Conservation (phyloP, 2,329 filamentous ascomycete genomes). For the Cadophora sp. region DNA sequence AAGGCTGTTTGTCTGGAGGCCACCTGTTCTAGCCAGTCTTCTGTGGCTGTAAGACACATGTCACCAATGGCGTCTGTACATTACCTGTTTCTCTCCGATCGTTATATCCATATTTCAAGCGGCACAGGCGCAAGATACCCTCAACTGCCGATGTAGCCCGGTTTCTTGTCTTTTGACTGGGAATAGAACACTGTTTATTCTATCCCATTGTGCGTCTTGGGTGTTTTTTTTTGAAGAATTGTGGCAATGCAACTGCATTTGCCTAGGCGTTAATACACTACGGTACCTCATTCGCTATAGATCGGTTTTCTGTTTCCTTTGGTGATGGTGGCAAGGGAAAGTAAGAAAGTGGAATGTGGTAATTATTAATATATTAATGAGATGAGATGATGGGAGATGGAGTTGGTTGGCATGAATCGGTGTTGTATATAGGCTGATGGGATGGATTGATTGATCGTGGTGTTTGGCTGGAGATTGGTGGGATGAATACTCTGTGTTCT, state of each 20-base stretch:
- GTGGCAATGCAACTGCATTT: constrained; percentile 17
- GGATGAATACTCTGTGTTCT: background rate
- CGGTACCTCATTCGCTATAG: constrained; percentile 33
- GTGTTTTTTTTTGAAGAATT: constrained; percentile 14
- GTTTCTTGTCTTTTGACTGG: constrained; percentile 11
- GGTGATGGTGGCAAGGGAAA: constrained; percentile 1
- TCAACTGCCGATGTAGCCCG: constrained; percentile 28
- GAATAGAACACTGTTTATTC: constrained; percentile 8
- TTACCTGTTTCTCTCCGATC: constrained; percentile 30
- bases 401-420: constrained; percentile 1
- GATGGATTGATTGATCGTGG: constrained; percentile 17
- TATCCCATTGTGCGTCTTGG: background rate
- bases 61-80: constrained; percentile 28
- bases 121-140: constrained; percentile 37
- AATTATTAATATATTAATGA: constrained; percentile 38
- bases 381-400: constrained; percentile 4
- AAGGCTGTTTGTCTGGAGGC: background rate
- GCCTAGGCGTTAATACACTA: constrained; percentile 30
- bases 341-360: constrained; percentile 26
- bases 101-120: constrained; percentile 28
- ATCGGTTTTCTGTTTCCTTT: constrained; percentile 18
- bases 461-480: background rate
- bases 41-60: too few species aligned
- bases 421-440: constrained; percentile 16
- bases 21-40: too few species aligned